These are phyloP conservation scores for Phytophthora idaei DNA, from an alignment of 352 stramenopile genomes.

Conservation along the genomic window DNA sequence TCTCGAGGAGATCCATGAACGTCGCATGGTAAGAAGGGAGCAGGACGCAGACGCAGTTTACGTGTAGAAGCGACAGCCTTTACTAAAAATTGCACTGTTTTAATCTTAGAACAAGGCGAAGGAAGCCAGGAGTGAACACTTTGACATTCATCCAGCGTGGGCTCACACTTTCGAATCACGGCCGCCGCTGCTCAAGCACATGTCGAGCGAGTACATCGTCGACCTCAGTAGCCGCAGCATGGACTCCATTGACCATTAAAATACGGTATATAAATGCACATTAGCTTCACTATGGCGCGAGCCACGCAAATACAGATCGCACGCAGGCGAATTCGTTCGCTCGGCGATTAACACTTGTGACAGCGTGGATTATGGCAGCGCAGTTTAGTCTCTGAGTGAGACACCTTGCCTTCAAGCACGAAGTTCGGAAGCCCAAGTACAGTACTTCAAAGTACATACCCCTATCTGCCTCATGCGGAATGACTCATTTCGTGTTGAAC, in stretches of 20 bases:
- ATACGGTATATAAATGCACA: slow-evolving; percentile 4
- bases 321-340: slow-evolving; percentile 9
- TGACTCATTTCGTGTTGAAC: too few relatives aligned
- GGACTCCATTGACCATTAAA: slow-evolving; percentile 11
- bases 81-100: slow-evolving; percentile 17
- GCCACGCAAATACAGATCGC: slow-evolving; percentile 10
- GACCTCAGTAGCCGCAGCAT: slow-evolving; percentile 27
- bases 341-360: slow-evolving; percentile 10
- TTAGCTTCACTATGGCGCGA: slow-evolving; percentile 8
- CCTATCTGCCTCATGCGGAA: too few relatives aligned
- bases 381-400: too few relatives aligned
- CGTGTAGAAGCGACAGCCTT: slow-evolving; percentile 12
- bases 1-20: slow-evolving; percentile 55
- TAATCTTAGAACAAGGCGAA: slow-evolving; percentile 21
- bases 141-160: slow-evolving; percentile 40
- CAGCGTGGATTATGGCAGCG: neutral
- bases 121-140: slow-evolving; percentile 20
- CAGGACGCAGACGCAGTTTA: slow-evolving; percentile 6
- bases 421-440: too few relatives aligned
- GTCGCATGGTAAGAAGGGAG: slow-evolving; percentile 46
- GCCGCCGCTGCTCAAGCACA: slow-evolving; percentile 33
- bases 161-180: slow-evolving; percentile 55
- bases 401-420: too few relatives aligned
- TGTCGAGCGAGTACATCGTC: slow-evolving; percentile 41
- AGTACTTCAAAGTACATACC: too few relatives aligned